These are phyloP conservation scores for Acorus gramineus DNA, from an alignment of 106 monocot species.

Conservation along the genomic window DNA sequence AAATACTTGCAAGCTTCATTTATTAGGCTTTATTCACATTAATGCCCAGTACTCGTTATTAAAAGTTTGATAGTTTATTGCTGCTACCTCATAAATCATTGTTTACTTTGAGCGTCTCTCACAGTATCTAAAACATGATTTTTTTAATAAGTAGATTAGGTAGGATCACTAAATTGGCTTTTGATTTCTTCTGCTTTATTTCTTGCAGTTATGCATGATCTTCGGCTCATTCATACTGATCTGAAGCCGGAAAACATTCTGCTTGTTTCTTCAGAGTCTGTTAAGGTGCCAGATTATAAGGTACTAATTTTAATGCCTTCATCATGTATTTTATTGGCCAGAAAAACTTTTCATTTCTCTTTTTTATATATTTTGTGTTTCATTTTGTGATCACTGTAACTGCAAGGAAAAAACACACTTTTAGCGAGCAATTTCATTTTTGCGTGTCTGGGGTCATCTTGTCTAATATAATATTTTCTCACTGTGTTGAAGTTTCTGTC, in stretches of 20 bases:
- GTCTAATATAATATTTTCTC: neutral
- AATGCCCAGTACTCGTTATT: too few relatives aligned
- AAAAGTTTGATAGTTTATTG: too few relatives aligned
- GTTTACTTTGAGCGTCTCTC: too few relatives aligned
- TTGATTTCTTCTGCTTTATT: neutral
- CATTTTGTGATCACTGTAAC: neutral
- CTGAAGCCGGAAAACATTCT: constrained; percentile 97
- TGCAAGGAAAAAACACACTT: neutral
- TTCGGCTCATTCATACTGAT: constrained; percentile 93
- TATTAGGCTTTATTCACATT: neutral
- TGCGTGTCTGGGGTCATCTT: constrained; percentile 10
- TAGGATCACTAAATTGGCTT: neutral
- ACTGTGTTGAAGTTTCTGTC: constrained; percentile 25
- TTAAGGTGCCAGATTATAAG: constrained; percentile 79
- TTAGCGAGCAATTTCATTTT: neutral
- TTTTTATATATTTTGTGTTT: neutral
- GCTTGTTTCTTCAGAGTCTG: constrained; percentile 72
- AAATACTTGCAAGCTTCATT: constrained; percentile 4
- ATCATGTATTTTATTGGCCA: neutral
- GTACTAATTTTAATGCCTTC: constrained; percentile 15
- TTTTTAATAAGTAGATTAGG: too few relatives aligned
- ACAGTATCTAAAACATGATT: too few relatives aligned
- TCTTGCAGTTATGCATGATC: constrained; percentile 88
- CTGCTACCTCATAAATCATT: too few relatives aligned
- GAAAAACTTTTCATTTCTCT: neutral